Conservation (phyloP, 805 yeast genomes). For the Lachancea fermentati region DNA sequence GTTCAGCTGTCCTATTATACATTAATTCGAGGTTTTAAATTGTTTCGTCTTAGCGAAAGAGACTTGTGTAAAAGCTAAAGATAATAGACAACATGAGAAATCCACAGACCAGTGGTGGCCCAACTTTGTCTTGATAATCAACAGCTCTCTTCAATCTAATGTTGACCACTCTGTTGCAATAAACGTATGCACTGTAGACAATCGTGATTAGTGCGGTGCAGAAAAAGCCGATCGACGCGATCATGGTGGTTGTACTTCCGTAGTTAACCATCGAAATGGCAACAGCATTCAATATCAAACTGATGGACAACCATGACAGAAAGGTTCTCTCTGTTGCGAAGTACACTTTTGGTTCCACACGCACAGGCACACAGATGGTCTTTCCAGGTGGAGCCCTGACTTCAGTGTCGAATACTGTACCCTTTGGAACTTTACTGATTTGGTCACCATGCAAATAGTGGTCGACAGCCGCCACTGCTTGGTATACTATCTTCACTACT, state of each 20-base stretch:
- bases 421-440: constrained; percentile 52
- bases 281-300: constrained; percentile 81
- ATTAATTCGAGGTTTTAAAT: too few species aligned
- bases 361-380: constrained; percentile 82
- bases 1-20: too few species aligned
- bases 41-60: constrained; percentile 4
- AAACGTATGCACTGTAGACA: constrained; percentile 63
- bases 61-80: constrained; percentile 47
- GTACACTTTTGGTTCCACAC: constrained; percentile 98
- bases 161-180: constrained; percentile 74
- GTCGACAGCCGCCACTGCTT: constrained; percentile 28
- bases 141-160: constrained; percentile 80
- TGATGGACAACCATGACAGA: constrained; percentile 88
- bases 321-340: constrained; percentile 97
- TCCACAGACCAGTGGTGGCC: constrained; percentile 78
- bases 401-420: constrained; percentile 54
- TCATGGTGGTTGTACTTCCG: constrained; percentile 68
- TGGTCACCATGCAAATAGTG: constrained; percentile 48
- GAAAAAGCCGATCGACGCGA: constrained; percentile 85
- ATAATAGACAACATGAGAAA: constrained; percentile 67
- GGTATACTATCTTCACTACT: constrained; percentile 19
- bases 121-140: constrained; percentile 79
- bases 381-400: constrained; percentile 83
- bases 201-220: constrained; percentile 71
- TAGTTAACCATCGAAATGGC: constrained; percentile 82